Percentiles rank a stretch among this genome's conserved stretches.
Conservation (phyloP, 805 yeast species). For the Metschnikowia reukaufii region DNA sequence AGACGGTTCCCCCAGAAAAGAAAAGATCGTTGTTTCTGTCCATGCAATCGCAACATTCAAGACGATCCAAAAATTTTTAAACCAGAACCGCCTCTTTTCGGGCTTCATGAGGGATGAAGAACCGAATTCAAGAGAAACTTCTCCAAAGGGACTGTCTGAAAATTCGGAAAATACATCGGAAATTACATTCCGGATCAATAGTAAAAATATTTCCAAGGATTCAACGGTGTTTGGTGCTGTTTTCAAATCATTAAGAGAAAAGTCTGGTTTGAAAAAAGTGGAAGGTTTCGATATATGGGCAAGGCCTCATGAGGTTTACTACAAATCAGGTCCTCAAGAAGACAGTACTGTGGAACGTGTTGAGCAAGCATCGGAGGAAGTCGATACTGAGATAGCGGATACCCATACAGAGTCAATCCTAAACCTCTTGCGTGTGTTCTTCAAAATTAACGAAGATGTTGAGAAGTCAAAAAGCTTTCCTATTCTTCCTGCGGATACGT, state of each 20-base stretch:
- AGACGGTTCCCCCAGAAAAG: constrained; percentile 24
- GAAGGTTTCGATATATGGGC: constrained; percentile 59
- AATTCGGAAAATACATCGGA: background rate
- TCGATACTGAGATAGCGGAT: constrained; percentile 27
- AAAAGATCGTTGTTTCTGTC: constrained; percentile 45
- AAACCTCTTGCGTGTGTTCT: constrained; percentile 48
- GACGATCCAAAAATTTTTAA: constrained; percentile 48
- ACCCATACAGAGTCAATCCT: constrained; percentile 41
- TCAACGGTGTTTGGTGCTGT: constrained; percentile 78
- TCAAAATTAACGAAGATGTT: constrained; percentile 34
- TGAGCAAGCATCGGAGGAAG: constrained; percentile 11
- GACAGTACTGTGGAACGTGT: background rate
- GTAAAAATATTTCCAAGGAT: constrained; percentile 56
- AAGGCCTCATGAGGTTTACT: constrained; percentile 52
- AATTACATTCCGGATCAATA: constrained; percentile 59
- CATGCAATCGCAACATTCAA: constrained; percentile 63
- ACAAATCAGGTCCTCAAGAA: constrained; percentile 13
- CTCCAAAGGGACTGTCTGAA: background rate
- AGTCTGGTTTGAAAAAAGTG: constrained; percentile 36
- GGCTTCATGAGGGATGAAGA: constrained; percentile 3
- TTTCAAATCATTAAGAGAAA: constrained; percentile 47
- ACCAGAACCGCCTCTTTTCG: constrained; percentile 7
- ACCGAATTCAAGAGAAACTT: background rate
- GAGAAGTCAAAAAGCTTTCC: constrained; percentile 18
- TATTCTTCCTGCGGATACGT: constrained; percentile 29